Evolutionary conservation across 1,284 basidiomycete species (phyloP), one percentile per base, ranked within the genome.

Genomic region (Heterobasidion annosum): DNA sequence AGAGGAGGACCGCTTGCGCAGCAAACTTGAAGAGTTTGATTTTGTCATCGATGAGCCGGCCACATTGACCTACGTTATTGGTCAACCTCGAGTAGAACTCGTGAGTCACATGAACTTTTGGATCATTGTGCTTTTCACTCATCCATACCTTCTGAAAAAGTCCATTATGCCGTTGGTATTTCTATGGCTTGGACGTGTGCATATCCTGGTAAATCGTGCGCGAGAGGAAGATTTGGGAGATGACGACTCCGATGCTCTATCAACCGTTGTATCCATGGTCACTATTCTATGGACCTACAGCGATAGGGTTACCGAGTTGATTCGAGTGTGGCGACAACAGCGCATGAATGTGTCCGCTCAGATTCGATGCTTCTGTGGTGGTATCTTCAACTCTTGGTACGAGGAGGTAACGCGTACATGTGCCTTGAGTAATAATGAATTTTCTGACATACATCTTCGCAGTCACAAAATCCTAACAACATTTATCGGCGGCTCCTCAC

Each of bases 311-410:
- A n/a, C 15, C 18, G 51, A 53, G 45, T 16, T 53, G 2, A 47
- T 32, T 16, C 51, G 51, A 8, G 51, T 53, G 16, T 53, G 51
- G 51, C 51, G 51, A 3, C 51, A 53, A 44, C 51, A 53, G 51
- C 51, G 51, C 43, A 53, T 53, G 51, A 53, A 44, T 33, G 44
- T 53, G 13, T 34, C 51, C 12, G 13, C 12, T 35, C 51, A 53
- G 34, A 47, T 53, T 9, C 25, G 34, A 16, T 46, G 33, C 16
- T 53, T 53, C 45, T 53, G 51, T 35, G 51, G 51, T 6, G 51
- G 51, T 44, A 43, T 53, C 10, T 47, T 53, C 18, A 32, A 19
- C 8, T 15, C 44, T 32, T 53, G 51, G 51, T 47, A 53, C 34
- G 42, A 25, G 19, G 44, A 52, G 44, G 44, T 53, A 12, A 35